Evolutionary conservation across 1,284 basidiomycete species (phyloP), one percentile per base, ranked within the genome.

Genomic region (Trichosporon asahii): DNA sequence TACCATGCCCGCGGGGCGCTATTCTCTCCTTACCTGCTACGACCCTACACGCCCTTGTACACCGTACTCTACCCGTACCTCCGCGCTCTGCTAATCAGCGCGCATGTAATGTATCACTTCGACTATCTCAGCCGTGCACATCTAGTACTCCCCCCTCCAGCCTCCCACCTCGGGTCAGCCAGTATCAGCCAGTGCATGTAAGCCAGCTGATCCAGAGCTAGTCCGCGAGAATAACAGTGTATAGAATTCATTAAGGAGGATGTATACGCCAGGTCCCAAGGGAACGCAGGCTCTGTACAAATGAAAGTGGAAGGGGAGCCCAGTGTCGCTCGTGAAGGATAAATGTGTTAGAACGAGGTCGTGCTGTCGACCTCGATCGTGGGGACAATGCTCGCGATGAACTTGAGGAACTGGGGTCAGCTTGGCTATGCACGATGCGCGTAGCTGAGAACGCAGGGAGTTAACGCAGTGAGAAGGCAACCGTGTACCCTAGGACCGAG

Each of bases 361-460:
- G 75, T 75, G 67, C 71, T 72, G 70, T 76, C 74, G 65, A 83
- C 84, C 85, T 98, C 95, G 81, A 98, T 97, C 44, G 95, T 97
- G 27, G 95, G 95, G 6, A 85, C 84, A 64, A 84, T 83, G 74
- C 80, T 81, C 15, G 94, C 93, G 81, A 97, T 95, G 84, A 97
- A 97, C 87, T 97, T 98, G 86, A 97, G 88, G 88, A 97, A 96
- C 83, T 83, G 69, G 14, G 14, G 55, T 61, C 4, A 66, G 49
- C 35, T 37, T 29, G 31, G 31, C 31, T 33, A n/a, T n/a, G n/a
- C n/a, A n/a, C n/a, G n/a, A n/a, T n/a, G n/a, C n/a, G n/a, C n/a
- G n/a, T n/a, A n/a, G n/a, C n/a, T n/a, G n/a, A n/a, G n/a, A n/a
- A n/a, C n/a, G n/a, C n/a, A n/a, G n/a, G n/a, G n/a, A n/a, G n/a